A percentile compares a stretch with the other conserved stretches of the same genome.
These are phyloP conservation scores for Neurospora sp. DNA, from an alignment of 495 filamentous ascomycete species.

Conservation along the genomic window DNA sequence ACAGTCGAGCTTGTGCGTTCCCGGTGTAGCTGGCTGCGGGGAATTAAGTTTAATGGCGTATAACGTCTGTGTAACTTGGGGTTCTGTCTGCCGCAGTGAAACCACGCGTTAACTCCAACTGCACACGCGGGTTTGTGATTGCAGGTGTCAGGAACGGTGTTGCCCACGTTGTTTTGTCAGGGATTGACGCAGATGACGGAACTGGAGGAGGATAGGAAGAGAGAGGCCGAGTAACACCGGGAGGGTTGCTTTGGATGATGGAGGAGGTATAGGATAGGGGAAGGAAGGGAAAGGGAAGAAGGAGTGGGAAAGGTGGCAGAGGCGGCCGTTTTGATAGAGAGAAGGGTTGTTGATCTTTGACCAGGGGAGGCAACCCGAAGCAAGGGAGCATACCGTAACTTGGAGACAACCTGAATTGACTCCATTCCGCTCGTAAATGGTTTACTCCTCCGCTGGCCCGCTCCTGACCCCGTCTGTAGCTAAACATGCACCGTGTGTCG, in stretches of 20 bases:
- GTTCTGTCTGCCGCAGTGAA: not conserved
- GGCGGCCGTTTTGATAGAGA: not conserved
- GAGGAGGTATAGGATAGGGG: not conserved
- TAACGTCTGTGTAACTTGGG: not conserved
- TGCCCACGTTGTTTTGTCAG: not conserved
- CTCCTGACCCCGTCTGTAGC: not conserved
- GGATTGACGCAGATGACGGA: not conserved
- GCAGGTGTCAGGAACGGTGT: not conserved
- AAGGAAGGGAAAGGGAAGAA: not conserved
- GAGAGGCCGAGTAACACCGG: not conserved
- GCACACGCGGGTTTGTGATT: not conserved
- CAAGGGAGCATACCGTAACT: not conserved
- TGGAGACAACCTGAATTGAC: not conserved
- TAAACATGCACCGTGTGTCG: not conserved
- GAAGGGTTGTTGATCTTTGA: not conserved
- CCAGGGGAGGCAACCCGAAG: not conserved
- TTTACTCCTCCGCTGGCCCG: not conserved
- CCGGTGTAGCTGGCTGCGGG: not conserved
- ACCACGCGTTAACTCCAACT: not conserved
- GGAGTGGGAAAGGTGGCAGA: not conserved
- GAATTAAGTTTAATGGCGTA: not conserved
- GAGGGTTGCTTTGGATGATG: not conserved
- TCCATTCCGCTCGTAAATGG: not conserved
- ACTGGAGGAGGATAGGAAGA: not conserved
- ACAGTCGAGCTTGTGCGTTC: not conserved